phyloP scores from a whole-genome alignment of 805 yeast species.

The Yamadazyma scolyti region DNA sequence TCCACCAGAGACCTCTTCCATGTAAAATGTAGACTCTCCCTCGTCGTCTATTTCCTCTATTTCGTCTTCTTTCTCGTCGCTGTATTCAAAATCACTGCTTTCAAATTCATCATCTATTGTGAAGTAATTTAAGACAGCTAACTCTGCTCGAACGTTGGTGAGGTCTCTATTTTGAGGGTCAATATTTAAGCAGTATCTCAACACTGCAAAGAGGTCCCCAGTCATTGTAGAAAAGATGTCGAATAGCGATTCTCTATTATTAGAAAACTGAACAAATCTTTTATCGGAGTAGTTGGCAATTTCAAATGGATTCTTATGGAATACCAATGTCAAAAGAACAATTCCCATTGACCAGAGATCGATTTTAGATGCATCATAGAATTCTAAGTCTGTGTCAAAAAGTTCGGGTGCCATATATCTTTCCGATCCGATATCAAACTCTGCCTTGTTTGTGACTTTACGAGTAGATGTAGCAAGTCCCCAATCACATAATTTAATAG shows the following conservation, averaged over 20 bases:
- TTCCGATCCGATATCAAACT: conserved; percentile 83
- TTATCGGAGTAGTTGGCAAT: conserved; percentile 80
- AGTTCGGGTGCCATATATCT: conserved; percentile 95
- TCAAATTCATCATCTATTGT: conserved; percentile 72
- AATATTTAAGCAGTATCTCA: conserved; percentile 71
- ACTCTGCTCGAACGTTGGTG: conserved; percentile 53
- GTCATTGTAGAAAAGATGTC: conserved; percentile 91
- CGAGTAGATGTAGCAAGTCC: conserved; percentile 53
- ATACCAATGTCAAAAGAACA: conserved; percentile 76
- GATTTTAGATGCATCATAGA: conserved; percentile 75
- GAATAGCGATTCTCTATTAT: conserved; percentile 82
- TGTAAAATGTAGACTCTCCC: conserved; percentile 13
- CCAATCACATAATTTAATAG: conserved; percentile 56
- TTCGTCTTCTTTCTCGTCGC: conserved; percentile 15
- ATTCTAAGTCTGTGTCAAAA: conserved; percentile 55
- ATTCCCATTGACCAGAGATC: conserved; percentile 92
- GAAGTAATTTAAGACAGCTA: conserved; percentile 58
- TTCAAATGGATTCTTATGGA: conserved; percentile 83
- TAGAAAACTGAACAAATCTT: conserved; percentile 78
- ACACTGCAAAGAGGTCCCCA: conserved; percentile 78
- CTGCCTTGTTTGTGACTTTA: conserved; percentile 50
- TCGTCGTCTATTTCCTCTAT: conserved; percentile 6
- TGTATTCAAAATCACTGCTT: conserved; percentile 47
- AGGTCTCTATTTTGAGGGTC: conserved; percentile 86
- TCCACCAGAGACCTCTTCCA: too few relatives aligned